Base-by-base conservation (phyloP, 805 yeast genomes). In the Suhomyces tanzawaensis region DNA sequence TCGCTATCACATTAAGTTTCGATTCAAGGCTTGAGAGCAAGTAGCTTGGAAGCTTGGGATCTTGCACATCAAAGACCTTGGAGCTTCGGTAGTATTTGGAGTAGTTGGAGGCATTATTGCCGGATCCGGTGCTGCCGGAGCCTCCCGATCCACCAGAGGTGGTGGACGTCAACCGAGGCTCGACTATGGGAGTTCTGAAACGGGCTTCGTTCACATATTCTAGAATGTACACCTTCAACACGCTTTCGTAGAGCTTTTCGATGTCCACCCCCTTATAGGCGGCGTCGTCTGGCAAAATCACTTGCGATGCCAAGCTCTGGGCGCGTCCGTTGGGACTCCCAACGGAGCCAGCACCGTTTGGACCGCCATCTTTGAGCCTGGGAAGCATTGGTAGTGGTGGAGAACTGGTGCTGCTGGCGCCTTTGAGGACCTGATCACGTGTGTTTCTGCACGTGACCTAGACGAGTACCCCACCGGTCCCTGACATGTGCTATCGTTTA, bases 181-280 rank as follows among this genome's bases (percentile, higher is more conserved):
- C 22, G 11, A 28, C 26, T 3, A 54, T 33, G 18, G 64, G 64
- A 12, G 62, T 66, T 36, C 71, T 58, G 60, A 81, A 82, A 25
- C 87, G 58, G 2, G 85, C 85, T 55, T 81, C 87, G 41, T 72
- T 77, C 37, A 75, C 62, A 49, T 83, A 81, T 33, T 79, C 82
- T 14, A 84, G 54, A 9, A 84, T 56, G 2, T 82, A 54, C 5
- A 79, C 58, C 48, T 80, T 78, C 32, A 83, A 51, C 1, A 81
- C 69, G 21, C 74, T 67, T 33, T 70, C 69, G 47, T 82, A 82
- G 3, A 79, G 58, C 21, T 60, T 65, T 18, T 37, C 21, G 19
- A 33, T 18, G 30, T 57, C 58, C 17, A 53, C 52, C n/a, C 40
- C 41, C 7, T 46, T 48, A 38, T 47, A 47, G n/a, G 22, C 41